Percentiles rank a stretch among this genome's conserved stretches.
phyloP scores from a whole-genome alignment of 2,329 filamentous ascomycete species.

The Apiospora malaysiana region DNA sequence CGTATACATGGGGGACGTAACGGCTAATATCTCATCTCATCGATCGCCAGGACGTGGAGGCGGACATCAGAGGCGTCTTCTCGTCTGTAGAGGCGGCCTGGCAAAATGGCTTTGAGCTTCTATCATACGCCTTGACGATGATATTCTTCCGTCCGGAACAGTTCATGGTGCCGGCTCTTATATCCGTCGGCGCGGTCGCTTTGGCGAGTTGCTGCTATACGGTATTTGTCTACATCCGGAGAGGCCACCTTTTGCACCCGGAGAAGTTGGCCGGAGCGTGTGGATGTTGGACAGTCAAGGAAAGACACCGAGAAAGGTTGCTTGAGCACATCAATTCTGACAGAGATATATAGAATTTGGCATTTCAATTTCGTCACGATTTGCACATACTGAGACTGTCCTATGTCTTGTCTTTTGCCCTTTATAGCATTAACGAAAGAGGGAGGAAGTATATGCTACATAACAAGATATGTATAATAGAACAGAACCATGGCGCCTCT shows the following conservation, averaged over 20 bases:
- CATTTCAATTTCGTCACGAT: not conserved
- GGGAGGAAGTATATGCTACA: too few species aligned
- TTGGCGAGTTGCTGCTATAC: constrained; percentile 58
- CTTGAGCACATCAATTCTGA: constrained; percentile 2
- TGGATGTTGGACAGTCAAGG: not conserved
- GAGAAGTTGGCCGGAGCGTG: constrained; percentile 23
- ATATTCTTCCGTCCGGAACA: constrained; percentile 66
- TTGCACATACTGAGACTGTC: too few species aligned
- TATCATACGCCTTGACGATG: constrained; percentile 70
- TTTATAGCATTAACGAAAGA: too few species aligned
- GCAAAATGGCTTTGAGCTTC: constrained; percentile 74
- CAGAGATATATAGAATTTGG: not conserved
- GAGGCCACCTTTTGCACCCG: constrained; percentile 65
- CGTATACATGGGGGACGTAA: too few species aligned
- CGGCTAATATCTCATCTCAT: not conserved
- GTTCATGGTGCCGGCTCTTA: constrained; percentile 67
- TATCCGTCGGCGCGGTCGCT: constrained; percentile 61
- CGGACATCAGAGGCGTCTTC: constrained; percentile 67
- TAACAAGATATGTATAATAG: too few species aligned
- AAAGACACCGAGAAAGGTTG: not conserved
- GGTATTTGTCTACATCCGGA: constrained; percentile 58
- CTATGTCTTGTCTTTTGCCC: too few species aligned
- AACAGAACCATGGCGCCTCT: too few species aligned
- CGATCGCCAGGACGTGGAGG: constrained; percentile 54
- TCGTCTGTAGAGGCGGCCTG: constrained; percentile 70